Conservation (phyloP, 1,284 basidiomycete species). For the Puccinia sorghi region DNA sequence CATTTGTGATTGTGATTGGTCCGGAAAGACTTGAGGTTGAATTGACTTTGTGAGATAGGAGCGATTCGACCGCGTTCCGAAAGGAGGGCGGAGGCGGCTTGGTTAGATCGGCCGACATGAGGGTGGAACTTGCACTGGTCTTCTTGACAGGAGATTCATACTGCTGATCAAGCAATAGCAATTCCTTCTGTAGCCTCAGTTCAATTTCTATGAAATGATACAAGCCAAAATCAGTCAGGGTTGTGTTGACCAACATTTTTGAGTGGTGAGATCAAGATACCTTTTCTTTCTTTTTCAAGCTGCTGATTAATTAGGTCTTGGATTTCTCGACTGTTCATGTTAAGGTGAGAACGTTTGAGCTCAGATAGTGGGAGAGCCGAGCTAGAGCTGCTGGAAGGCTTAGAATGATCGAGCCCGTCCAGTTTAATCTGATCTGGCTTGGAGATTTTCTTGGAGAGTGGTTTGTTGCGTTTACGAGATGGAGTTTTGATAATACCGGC, state of each 20-base stretch:
- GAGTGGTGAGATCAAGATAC: background rate
- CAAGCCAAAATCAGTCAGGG: background rate
- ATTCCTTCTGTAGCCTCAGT: conserved; percentile 23
- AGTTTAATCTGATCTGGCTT: conserved; percentile 18
- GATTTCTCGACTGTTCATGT: conserved; percentile 26
- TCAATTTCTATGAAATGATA: conserved; percentile 7
- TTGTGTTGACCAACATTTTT: too few species aligned
- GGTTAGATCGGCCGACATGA: background rate
- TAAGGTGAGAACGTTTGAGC: conserved; percentile 30
- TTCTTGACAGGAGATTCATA: conserved; percentile 36
- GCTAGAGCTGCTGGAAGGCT: background rate
- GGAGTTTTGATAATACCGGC: conserved; percentile 49
- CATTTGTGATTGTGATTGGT: background rate
- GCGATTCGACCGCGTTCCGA: background rate
- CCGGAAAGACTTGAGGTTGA: conserved; percentile 8
- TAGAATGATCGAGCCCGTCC: background rate
- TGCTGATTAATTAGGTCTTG: conserved; percentile 30
- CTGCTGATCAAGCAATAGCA: conserved; percentile 15
- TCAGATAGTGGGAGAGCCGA: conserved; percentile 13
- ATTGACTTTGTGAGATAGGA: background rate
- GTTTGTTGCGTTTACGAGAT: conserved; percentile 40
- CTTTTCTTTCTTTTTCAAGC: conserved; percentile 18
- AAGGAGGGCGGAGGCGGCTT: background rate
- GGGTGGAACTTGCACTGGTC: background rate
- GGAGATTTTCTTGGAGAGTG: conserved; percentile 31